Evolutionary conservation across 2,329 filamentous ascomycete species (phyloP), one percentile per base, ranked within the genome.

Genomic region (Remersonia thermophila): DNA sequence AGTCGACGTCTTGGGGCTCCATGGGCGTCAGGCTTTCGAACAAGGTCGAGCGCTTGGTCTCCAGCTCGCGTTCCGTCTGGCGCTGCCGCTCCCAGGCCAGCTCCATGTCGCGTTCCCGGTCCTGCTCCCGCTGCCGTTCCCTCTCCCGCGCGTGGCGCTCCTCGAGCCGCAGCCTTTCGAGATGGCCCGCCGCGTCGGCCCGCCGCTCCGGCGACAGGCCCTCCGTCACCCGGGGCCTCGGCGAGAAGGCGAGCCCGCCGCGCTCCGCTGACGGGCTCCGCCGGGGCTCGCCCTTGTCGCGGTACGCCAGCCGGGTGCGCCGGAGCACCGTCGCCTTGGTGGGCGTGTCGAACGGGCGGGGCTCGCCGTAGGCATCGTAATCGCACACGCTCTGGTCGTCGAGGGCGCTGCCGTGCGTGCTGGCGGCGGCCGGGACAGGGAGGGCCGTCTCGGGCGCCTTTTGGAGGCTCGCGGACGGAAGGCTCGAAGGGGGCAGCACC

Each of bases 291-390:
- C 27, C 13, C 9, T 44, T 47, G 35, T 65, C 60, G 14, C 64
- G 58, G 39, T 64, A 47, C 1, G 64, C 55, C n/a, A 65, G 51
- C 32, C 54, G 59, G 13, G 56, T 47, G 16, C 54, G 53, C 36
- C 53, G 50, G 26, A 53, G 37, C 7, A 44, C 46, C 20, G 43
- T 49, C 6, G 41, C 30, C 35, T 48, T 52, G 34, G 47, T 48
- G 1, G 52, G 44, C 0, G 55, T 50, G 8, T 54, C 52, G 33
- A 47, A 51, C 2, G 43, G 37, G 10, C 46, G 42, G 7, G 51
- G 46, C 12, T 42, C 47, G 25, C 51, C 51, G 7, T 48, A 48
- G 20, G 47, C 38, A 7, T 49, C 51, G 9, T 46, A 42, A 15
- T 40, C 28, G 25, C 39, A 50, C 49, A 13, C 27, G 17, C 43